phyloP scores from a whole-genome alignment of 768 basidiomycete species.

The Amylocystis lapponica region DNA sequence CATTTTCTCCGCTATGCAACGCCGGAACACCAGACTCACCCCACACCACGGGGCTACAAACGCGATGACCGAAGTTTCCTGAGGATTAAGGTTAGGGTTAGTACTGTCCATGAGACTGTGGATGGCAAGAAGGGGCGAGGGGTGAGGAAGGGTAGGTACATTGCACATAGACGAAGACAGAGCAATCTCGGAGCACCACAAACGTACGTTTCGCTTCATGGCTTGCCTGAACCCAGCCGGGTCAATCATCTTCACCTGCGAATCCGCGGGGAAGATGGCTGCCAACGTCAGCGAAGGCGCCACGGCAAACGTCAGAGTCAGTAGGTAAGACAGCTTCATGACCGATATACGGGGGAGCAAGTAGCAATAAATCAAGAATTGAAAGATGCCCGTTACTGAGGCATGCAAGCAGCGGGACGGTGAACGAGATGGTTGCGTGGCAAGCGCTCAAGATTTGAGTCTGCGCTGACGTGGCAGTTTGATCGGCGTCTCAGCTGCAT shows the following conservation, averaged over 20 bases:
- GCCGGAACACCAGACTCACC: slow-evolving; percentile 37
- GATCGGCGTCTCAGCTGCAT: too few relatives aligned
- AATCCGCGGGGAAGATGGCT: slow-evolving; percentile 36
- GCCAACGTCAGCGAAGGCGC: slow-evolving; percentile 46
- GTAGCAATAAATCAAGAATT: background rate
- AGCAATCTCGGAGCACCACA: background rate
- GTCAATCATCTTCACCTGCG: slow-evolving; percentile 67
- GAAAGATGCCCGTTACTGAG: slow-evolving; percentile 1
- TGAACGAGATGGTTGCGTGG: too few relatives aligned
- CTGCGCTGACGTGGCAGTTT: too few relatives aligned
- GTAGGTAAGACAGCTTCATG: slow-evolving; percentile 9
- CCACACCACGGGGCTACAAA: slow-evolving; percentile 97
- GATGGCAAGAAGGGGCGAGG: background rate
- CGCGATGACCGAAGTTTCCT: slow-evolving; percentile 50
- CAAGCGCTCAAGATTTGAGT: too few relatives aligned
- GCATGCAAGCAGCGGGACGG: slow-evolving; percentile 1
- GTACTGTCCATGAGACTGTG: background rate
- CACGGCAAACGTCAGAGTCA: slow-evolving; percentile 31
- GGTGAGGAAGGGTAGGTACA: background rate
- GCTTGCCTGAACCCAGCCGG: slow-evolving; percentile 61
- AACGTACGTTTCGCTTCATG: slow-evolving; percentile 71
- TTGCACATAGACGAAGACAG: background rate
- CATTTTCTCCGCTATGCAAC: background rate
- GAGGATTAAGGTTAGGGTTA: slow-evolving; percentile 1
- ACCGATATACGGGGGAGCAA: background rate